A percentile compares a stretch with the other conserved stretches of the same genome.
phyloP scores from a whole-genome alignment of 2,329 filamentous ascomycete species.

The Myotisia sp. region DNA sequence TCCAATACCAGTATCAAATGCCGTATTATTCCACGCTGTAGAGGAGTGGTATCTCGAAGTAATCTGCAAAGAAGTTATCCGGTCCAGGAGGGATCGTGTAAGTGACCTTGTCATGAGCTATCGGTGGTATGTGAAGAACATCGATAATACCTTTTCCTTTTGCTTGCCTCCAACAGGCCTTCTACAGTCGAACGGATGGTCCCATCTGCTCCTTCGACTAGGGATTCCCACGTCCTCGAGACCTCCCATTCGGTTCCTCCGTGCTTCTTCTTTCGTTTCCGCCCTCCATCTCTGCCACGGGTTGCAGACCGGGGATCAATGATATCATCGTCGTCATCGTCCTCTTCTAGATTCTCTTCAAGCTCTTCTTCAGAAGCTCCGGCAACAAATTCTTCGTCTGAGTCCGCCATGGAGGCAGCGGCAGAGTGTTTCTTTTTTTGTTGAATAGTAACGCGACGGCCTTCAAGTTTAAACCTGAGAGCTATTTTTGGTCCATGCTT shows the following conservation, averaged over 20 bases:
- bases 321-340: slow-evolving; percentile 15
- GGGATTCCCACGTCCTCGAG: slow-evolving; percentile 46
- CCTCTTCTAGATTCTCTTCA: slow-evolving; percentile 19
- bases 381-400: slow-evolving; percentile 40
- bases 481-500: no score
- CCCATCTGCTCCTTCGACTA: slow-evolving; percentile 66
- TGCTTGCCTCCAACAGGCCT: slow-evolving; percentile 64
- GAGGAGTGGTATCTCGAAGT: slow-evolving; percentile 81
- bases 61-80: slow-evolving; percentile 35
- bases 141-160: slow-evolving; percentile 49
- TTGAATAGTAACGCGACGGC: no score
- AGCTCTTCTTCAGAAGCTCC: slow-evolving; percentile 34
- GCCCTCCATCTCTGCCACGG: slow-evolving; percentile 13
- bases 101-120: neutral
- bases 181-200: slow-evolving; percentile 58
- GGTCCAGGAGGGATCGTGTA: no score
- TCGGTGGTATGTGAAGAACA: neutral
- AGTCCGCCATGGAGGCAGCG: slow-evolving; percentile 28
- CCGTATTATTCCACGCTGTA: slow-evolving; percentile 95
- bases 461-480: no score
- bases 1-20: slow-evolving; percentile 84
- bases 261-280: slow-evolving; percentile 24
- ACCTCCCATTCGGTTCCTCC: slow-evolving; percentile 34
- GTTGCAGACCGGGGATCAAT: slow-evolving; percentile 1
- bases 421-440: no score